These are phyloP conservation scores for Myrica gale DNA, from an alignment of 306 rosid species.

Conservation along the genomic window DNA sequence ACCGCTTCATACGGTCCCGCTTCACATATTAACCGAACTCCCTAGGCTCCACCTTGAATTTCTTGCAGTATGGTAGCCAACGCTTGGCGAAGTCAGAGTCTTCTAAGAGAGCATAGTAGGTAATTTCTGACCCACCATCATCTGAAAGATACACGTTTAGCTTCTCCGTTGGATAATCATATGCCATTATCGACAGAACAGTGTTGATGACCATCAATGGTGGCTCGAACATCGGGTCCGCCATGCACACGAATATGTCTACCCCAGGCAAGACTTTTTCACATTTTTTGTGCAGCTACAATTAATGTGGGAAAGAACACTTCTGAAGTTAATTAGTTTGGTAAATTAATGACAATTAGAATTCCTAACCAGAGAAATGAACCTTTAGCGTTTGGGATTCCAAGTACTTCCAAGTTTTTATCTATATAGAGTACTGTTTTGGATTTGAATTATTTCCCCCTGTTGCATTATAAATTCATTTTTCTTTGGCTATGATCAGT, in stretches of 20 bases:
- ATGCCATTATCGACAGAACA: slow-evolving; percentile 50
- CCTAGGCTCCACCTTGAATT: slow-evolving; percentile 50
- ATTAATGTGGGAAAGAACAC: no score
- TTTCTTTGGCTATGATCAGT: no score
- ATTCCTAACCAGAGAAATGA: no score
- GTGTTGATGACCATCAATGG: slow-evolving; percentile 65
- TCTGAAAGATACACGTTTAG: slow-evolving; percentile 62
- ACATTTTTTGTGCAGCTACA: slow-evolving; percentile 28
- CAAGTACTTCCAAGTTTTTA: no score
- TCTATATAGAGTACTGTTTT: no score
- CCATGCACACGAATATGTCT: slow-evolving; percentile 76
- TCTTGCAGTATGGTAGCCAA: slow-evolving; percentile 65
- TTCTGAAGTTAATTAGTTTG: no score
- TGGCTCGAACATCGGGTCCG: slow-evolving; percentile 68
- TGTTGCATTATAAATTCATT: no score
- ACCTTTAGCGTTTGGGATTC: no score
- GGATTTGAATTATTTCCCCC: no score
- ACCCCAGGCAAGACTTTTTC: slow-evolving; percentile 43
- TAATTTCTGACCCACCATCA: slow-evolving; percentile 66
- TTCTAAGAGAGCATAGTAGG: slow-evolving; percentile 60
- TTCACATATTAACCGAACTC: no score
- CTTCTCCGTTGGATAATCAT: slow-evolving; percentile 56
- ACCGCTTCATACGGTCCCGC: no score
- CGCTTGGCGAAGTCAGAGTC: slow-evolving; percentile 55
- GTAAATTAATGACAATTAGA: no score